A percentile compares a stretch with the other conserved stretches of the same genome.
These are phyloP conservation scores for Solanum chiquidenum DNA, from an alignment of 257 asterid species.

Conservation along the genomic window DNA sequence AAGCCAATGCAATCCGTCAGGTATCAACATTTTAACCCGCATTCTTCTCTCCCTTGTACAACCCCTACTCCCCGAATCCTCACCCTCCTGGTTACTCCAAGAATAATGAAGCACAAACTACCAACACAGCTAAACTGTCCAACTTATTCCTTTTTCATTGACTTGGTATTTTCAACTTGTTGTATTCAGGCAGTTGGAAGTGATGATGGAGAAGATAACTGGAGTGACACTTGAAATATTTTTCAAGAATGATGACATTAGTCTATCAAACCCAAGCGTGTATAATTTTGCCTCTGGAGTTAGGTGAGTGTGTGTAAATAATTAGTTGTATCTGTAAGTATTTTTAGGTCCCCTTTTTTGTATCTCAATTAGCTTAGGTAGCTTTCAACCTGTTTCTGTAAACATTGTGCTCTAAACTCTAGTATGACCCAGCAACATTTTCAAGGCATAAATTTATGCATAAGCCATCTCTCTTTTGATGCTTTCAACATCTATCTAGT, in stretches of 20 bases:
- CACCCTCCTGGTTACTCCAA: not conserved
- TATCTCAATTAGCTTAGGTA: not conserved
- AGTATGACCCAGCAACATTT: not conserved
- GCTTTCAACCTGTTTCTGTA: not conserved
- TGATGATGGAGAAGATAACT: slow-evolving; percentile 48
- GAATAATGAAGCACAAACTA: not conserved
- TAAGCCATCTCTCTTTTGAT: not conserved
- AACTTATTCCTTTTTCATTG: not conserved
- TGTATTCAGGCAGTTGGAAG: slow-evolving; percentile 78
- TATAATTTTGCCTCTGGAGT: slow-evolving; percentile 3
- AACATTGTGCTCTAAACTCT: not conserved
- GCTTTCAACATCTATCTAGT: not conserved
- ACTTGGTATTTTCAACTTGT: not conserved
- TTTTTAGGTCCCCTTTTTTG: slow-evolving; percentile 6
- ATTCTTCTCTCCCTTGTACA: slow-evolving; percentile 12
- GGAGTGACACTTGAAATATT: slow-evolving; percentile 33
- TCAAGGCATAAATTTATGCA: not conserved
- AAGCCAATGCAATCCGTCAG: slow-evolving; percentile 93
- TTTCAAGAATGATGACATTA: not conserved
- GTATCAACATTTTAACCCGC: slow-evolving; percentile 13
- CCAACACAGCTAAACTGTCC: not conserved
- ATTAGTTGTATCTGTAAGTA: not conserved
- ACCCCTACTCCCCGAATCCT: not conserved
- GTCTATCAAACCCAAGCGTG: not conserved
- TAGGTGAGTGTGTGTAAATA: slow-evolving; percentile 9